Evolutionary conservation across 2,329 filamentous ascomycete species (phyloP).

Genomic region (Diaporthe sp.): DNA sequence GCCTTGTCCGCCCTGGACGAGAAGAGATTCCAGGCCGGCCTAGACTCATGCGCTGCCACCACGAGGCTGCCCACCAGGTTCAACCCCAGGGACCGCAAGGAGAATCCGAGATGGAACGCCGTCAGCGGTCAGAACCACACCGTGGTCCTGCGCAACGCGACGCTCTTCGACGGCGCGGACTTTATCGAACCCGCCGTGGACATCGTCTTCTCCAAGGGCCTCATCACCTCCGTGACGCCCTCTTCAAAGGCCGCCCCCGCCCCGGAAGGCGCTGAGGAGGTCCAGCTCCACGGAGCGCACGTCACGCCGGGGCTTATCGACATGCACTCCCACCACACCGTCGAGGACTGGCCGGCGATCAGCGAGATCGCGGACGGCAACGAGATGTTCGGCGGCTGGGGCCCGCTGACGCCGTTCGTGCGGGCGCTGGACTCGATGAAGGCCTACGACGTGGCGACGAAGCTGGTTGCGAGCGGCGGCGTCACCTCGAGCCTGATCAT

Average conservation of each 20-base stretch:
- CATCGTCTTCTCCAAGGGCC: constrained; percentile 53
- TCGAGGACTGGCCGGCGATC: constrained; percentile 50
- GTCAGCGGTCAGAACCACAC: constrained; percentile 52
- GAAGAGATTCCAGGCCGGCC: constrained; percentile 34
- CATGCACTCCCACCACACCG: constrained; percentile 59
- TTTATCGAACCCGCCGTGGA: constrained; percentile 51
- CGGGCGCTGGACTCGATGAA: constrained; percentile 56
- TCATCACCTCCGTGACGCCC: constrained; percentile 49
- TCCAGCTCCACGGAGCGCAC: constrained; percentile 52
- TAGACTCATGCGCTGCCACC: constrained; percentile 33
- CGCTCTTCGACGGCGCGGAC: constrained; percentile 57
- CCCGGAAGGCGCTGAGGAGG: constrained; percentile 40
- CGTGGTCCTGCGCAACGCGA: constrained; percentile 54
- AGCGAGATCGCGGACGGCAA: constrained; percentile 51
- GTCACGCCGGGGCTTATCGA: constrained; percentile 60
- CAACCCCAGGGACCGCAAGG: constrained; percentile 27
- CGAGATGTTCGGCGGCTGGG: constrained; percentile 49
- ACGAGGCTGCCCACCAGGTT: constrained; percentile 14
- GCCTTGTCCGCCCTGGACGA: constrained; percentile 19
- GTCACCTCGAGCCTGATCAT: constrained; percentile 60
- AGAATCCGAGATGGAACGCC: constrained; percentile 56
- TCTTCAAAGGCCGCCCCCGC: constrained; percentile 36
- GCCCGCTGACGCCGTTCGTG: constrained; percentile 53
- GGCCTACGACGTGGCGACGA: constrained; percentile 53
- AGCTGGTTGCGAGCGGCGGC: constrained; percentile 57